Base-by-base conservation (phyloP, 441 rosid species). In the Corymbia calophylla region DNA sequence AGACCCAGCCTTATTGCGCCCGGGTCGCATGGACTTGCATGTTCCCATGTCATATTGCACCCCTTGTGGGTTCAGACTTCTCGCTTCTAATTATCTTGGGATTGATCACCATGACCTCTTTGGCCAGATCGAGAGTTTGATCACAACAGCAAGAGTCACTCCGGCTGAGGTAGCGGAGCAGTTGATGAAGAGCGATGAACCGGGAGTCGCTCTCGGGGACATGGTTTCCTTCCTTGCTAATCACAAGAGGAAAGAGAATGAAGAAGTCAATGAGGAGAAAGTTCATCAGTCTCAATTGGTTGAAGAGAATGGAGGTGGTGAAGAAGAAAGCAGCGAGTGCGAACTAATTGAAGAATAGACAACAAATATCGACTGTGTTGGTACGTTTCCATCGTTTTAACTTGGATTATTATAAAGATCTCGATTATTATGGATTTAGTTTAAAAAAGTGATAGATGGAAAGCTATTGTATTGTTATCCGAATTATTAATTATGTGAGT, bases 201-300 rank as follows among this genome's bases (percentile, higher is more conserved):
- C 58, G 7, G 86, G 70, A 14, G 29, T 27, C 15, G 88, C 53
- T 9, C 77, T 86, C 1, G 9, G 31, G 31, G 87, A 88, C 18
- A 90, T 96, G 8, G 62, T 92, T 25, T 90, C 92, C 55, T 93
- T 95, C 51, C 93, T 95, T 39, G 29, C 29, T 62, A 92, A 91
- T 87, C 81, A 88, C 86, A 93, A 91, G 92, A 95, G 92, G 64
- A 39, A 56, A 25, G 94, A 93, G n/a, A 88, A 84, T 13, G 87
- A 84, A 86, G 87, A 56, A 25, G 94, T 92, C 29, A 88, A 4
- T 13, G 90, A 84, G 62, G 90, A 62, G 68, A 62, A n/a, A 62
- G 68, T 6, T 62, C 31, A 31, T 62, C 68, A 2, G 68, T 62
- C 32, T 31, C 68, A 29, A 13, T 62, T 62, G 68, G 68, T 62